Base-by-base conservation (phyloP, 306 rosid genomes). In the Vicia sativa region DNA sequence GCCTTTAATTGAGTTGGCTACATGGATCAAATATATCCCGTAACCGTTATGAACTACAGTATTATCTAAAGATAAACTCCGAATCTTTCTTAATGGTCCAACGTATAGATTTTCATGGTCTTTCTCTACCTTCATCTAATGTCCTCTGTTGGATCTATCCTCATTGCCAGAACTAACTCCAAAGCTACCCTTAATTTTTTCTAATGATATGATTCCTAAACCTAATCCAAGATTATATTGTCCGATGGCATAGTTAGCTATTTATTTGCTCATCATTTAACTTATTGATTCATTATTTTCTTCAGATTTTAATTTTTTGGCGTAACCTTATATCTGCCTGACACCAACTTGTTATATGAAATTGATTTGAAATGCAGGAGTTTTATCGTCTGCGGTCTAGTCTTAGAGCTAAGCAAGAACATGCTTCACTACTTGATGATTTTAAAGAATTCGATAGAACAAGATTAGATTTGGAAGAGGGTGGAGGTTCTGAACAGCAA, bases 371-470 rank as follows among this genome's bases (percentile, higher is more conserved):
- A 86, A 74, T 87, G 82, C 96, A 95, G 99, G 99, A 95, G 80
- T 95, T 90, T 82, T 81, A 83, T 84, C 95, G 97, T 63, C 99
- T 88, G 48, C 95, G 92, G 34, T 84, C 95, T 58, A 81, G 89
- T 81, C 95, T 88, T 21, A 68, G 77, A 79, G 95, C 96, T 63
- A 90, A 95, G 89, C 86, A 87, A 76, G 97, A 95, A 38, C 99
- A 88, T 49, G 97, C 97, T 72, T 95, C 96, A 42, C 95, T 95
- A 25, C 85, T 95, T 26, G 99, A 95, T 28, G 99, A 90, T 80
- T 95, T 95, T 74, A 95, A 87, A 77, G 97, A 95, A 76, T 91
- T 95, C 39, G 99, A 95, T 88, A 81, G 97, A 15, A 69, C 99
- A 76, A 82, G 92, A 79, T 81, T 90, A 70, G 99, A 95, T 70